A percentile compares a stretch with the other conserved stretches of the same genome.
Evolutionary conservation across 129 eudicot species (phyloP).

Genomic region (Oenanthe sinensis): DNA sequence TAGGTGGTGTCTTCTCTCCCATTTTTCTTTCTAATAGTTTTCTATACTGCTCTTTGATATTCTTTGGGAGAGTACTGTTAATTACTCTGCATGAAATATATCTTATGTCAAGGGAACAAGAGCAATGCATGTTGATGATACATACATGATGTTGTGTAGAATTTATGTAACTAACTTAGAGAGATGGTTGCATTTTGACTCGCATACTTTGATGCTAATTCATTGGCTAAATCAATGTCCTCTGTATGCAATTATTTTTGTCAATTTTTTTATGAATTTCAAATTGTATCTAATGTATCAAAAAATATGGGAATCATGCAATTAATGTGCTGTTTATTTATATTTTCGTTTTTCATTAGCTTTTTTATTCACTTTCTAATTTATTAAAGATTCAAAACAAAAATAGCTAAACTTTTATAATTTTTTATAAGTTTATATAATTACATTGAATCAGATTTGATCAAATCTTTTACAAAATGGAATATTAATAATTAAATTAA

Average conservation of each 20-base stretch:
- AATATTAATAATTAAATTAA: too few relatives aligned
- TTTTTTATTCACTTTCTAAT: too few relatives aligned
- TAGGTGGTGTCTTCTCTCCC: conserved; percentile 27
- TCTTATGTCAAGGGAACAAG: not conserved
- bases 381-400: too few relatives aligned
- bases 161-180: not conserved
- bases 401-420: too few relatives aligned
- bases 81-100: not conserved
- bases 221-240: not conserved
- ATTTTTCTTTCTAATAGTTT: not conserved
- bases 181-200: conserved; percentile 5
- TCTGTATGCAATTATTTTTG: not conserved
- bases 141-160: not conserved
- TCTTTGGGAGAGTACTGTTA: not conserved
- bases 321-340: too few relatives aligned
- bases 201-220: not conserved
- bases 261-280: too few relatives aligned
- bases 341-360: too few relatives aligned
- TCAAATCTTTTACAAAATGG: too few relatives aligned
- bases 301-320: too few relatives aligned
- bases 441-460: too few relatives aligned
- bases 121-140: not conserved
- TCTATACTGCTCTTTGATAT: not conserved
- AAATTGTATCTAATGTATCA: too few relatives aligned
- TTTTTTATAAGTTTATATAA: too few relatives aligned